Conservation (phyloP, 1,284 basidiomycete genomes). For the Moniliella sp. region DNA sequence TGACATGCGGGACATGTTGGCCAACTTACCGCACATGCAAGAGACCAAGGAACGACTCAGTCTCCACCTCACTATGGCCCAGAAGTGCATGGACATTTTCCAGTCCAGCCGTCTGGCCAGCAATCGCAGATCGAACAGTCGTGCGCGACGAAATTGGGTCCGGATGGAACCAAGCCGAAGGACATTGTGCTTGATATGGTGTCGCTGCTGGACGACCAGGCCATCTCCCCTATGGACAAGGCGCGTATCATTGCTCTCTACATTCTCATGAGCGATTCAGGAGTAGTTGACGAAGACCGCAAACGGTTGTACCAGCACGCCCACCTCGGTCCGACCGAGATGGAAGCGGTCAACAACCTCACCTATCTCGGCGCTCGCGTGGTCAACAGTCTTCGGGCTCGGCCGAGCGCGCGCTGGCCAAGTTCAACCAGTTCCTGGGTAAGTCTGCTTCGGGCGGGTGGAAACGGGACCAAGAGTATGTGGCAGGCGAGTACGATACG, state of each 20-base stretch:
- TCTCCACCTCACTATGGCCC: conserved; percentile 84
- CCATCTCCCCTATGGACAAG: conserved; percentile 52
- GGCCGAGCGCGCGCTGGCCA: too few species aligned
- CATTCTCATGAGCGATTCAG: conserved; percentile 79
- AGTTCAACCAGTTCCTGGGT: conserved; percentile 34
- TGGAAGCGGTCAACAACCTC: conserved; percentile 79
- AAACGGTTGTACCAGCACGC: conserved; percentile 87
- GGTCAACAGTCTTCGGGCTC: conserved; percentile 34
- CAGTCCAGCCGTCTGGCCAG: conserved; percentile 63
- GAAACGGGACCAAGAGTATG: conserved; percentile 46
- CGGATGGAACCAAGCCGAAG: conserved; percentile 23
- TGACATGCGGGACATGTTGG: conserved; percentile 99
- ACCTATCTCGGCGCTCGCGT: conserved; percentile 57
- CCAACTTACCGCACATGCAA: conserved; percentile 77
- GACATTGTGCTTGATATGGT: conserved; percentile 90
- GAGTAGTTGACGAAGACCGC: conserved; percentile 89
- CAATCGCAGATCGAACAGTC: conserved; percentile 75
- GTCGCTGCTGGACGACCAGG: conserved; percentile 64
- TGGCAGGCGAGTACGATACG: conserved; percentile 72
- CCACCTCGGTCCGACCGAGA: conserved; percentile 63
- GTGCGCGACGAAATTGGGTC: conserved; percentile 23
- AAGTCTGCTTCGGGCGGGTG: conserved; percentile 42
- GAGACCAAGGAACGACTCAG: conserved; percentile 92
- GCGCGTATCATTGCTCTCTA: conserved; percentile 89
- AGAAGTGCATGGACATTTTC: conserved; percentile 89